Evolutionary conservation across 768 basidiomycete genomes (phyloP).

Genomic region (Collybia mongolica): DNA sequence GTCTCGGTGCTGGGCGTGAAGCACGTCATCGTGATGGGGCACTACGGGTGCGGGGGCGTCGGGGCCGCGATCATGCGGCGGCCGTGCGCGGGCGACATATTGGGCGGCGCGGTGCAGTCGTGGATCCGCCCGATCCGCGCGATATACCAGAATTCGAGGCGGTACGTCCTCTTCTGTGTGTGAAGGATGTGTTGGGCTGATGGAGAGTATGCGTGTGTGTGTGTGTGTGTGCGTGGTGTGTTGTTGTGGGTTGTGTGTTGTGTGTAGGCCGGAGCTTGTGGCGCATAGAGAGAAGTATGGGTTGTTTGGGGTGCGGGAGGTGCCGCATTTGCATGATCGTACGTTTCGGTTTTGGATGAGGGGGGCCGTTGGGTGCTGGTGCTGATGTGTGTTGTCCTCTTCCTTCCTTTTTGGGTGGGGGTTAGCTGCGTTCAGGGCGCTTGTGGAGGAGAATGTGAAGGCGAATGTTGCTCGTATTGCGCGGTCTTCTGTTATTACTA

Average conservation of each 20-base stretch:
- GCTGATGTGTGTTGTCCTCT: too few relatives aligned
- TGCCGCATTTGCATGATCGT: constrained; percentile 2
- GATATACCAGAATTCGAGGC: constrained; percentile 31
- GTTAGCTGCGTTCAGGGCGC: constrained; percentile 33
- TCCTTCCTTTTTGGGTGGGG: too few relatives aligned
- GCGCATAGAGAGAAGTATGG: background rate
- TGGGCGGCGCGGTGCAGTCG: constrained; percentile 20
- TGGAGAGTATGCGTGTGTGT: too few relatives aligned
- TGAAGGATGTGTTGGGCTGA: constrained; percentile 11
- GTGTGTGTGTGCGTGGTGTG: too few relatives aligned
- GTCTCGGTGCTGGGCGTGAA: constrained; percentile 34
- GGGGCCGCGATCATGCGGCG: constrained; percentile 31
- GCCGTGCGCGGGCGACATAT: constrained; percentile 17
- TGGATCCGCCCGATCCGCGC: constrained; percentile 41
- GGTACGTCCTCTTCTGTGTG: constrained; percentile 16
- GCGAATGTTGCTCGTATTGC: constrained; percentile 21
- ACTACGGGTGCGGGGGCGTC: constrained; percentile 43
- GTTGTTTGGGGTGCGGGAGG: background rate
- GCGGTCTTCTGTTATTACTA: constrained; percentile 14
- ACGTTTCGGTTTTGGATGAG: too few relatives aligned
- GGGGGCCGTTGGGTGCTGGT: too few relatives aligned
- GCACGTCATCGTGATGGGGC: constrained; percentile 42
- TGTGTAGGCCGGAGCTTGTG: constrained; percentile 27
- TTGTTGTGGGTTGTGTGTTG: too few relatives aligned
- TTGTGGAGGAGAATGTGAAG: constrained; percentile 44